phyloP scores from a whole-genome alignment of 306 rosid species.

The Pterocarpus santalinus region DNA sequence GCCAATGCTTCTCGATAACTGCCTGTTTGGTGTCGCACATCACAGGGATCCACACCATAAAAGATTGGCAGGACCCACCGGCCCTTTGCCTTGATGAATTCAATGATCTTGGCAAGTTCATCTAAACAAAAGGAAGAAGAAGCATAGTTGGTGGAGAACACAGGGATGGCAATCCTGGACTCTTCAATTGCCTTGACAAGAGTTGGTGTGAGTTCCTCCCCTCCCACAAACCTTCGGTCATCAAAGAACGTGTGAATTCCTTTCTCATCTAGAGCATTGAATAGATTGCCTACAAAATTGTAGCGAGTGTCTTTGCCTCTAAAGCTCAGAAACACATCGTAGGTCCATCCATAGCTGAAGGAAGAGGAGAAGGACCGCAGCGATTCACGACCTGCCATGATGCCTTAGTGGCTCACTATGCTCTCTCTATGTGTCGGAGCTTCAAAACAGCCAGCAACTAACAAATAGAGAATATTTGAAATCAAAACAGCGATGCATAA shows the following conservation, averaged over 20 bases:
- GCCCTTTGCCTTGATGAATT: neutral
- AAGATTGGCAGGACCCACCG: slow-evolving; percentile 8
- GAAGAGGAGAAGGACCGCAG: neutral
- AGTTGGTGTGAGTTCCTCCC: neutral
- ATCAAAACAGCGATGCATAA: no score
- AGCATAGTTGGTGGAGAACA: neutral
- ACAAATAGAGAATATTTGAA: no score
- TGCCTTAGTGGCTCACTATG: no score
- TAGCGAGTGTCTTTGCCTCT: neutral
- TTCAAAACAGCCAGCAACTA: no score
- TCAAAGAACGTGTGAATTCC: slow-evolving; percentile 35
- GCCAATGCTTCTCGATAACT: neutral
- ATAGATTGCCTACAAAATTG: slow-evolving; percentile 11
- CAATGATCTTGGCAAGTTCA: slow-evolving; percentile 34
- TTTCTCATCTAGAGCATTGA: neutral
- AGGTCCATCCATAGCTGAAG: neutral
- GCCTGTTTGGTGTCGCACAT: slow-evolving; percentile 1
- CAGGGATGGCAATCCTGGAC: neutral
- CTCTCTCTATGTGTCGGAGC: no score
- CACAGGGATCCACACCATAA: slow-evolving; percentile 8
- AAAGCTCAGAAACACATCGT: slow-evolving; percentile 10
- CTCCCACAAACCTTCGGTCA: neutral
- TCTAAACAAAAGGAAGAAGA: slow-evolving; percentile 20
- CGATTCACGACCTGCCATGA: no score
- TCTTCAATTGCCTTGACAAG: slow-evolving; percentile 2